Percentiles rank a stretch among this genome's conserved stretches.
Conservation (phyloP, 352 stramenopile species). For the Phytophthora uliginosa region DNA sequence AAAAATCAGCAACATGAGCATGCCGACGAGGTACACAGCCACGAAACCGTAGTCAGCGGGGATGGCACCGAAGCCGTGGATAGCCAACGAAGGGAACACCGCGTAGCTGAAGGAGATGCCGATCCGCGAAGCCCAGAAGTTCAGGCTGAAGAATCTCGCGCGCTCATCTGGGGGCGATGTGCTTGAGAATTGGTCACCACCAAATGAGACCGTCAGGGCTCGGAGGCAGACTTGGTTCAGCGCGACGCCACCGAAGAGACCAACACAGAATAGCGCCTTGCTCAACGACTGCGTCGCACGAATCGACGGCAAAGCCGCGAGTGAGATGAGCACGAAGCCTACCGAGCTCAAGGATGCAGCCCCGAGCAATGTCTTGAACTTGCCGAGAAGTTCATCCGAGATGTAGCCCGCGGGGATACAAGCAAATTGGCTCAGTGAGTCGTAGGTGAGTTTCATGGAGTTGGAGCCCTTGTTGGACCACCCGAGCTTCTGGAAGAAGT, state of each 20-base stretch:
- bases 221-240: slow-evolving; percentile 64
- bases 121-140: slow-evolving; percentile 87
- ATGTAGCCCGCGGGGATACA: slow-evolving; percentile 68
- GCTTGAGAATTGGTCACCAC: slow-evolving; percentile 72
- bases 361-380: slow-evolving; percentile 41
- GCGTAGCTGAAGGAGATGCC: slow-evolving; percentile 80
- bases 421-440: slow-evolving; percentile 70
- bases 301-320: slow-evolving; percentile 55
- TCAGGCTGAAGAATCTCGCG: slow-evolving; percentile 81
- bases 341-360: slow-evolving; percentile 47
- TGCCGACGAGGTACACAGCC: slow-evolving; percentile 70
- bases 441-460: slow-evolving; percentile 75
- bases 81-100: slow-evolving; percentile 78
- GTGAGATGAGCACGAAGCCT: slow-evolving; percentile 58
- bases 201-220: slow-evolving; percentile 67
- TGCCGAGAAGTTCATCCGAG: slow-evolving; percentile 66
- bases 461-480: slow-evolving; percentile 68
- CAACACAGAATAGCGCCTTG: slow-evolving; percentile 64
- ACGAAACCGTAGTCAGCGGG: slow-evolving; percentile 45
- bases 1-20: slow-evolving; percentile 52
- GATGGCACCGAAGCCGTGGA: slow-evolving; percentile 76
- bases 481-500: slow-evolving; percentile 70
- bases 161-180: slow-evolving; percentile 52
- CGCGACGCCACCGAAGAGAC: slow-evolving; percentile 63
- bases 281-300: slow-evolving; percentile 38